A percentile compares a stretch with the other conserved stretches of the same genome.
These are phyloP conservation scores for Coniochaeta pulveracea DNA, from an alignment of 2,329 filamentous ascomycete species.

Conservation along the genomic window DNA sequence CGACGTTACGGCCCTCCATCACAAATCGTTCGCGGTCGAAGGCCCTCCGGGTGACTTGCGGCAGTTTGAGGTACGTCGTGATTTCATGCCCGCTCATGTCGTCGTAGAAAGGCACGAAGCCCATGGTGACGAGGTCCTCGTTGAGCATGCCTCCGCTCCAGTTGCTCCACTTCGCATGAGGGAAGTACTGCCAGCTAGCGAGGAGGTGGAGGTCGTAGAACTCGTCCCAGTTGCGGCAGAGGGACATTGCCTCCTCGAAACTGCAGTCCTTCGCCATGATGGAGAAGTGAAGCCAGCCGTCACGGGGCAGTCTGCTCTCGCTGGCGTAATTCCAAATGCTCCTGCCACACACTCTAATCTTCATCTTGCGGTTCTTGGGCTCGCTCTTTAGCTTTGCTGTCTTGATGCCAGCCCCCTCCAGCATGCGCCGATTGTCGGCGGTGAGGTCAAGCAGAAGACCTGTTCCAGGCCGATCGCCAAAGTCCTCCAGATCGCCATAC, in stretches of 20 bases:
- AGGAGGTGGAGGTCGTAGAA: conserved; percentile 35
- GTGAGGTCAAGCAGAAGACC: not conserved
- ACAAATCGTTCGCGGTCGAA: conserved; percentile 13
- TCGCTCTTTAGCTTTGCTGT: conserved; percentile 22
- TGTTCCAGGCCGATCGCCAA: not conserved
- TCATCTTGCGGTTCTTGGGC: conserved; percentile 23
- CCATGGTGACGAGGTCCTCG: conserved; percentile 27
- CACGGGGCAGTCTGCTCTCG: conserved; percentile 30
- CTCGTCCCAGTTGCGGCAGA: conserved; percentile 38
- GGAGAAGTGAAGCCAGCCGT: conserved; percentile 38
- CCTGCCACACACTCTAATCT: conserved; percentile 33
- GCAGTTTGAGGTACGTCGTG: conserved; percentile 13
- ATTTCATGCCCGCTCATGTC: conserved; percentile 7
- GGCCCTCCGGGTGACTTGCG: conserved; percentile 6
- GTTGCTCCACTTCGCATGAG: conserved; percentile 29
- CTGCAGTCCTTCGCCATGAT: conserved; percentile 35
- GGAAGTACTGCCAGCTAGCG: conserved; percentile 32
- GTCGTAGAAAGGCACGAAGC: conserved; percentile 11
- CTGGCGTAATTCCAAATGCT: conserved; percentile 39
- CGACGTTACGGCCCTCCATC: conserved; percentile 16
- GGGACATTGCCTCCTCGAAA: conserved; percentile 29
- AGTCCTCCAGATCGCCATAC: conserved; percentile 14
- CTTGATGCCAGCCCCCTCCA: conserved; percentile 9
- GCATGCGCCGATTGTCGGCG: conserved; percentile 3
- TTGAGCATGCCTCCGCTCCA: conserved; percentile 25